phyloP scores from a whole-genome alignment of 73 alveolate genomes.

The Loxodes magnus region DNA sequence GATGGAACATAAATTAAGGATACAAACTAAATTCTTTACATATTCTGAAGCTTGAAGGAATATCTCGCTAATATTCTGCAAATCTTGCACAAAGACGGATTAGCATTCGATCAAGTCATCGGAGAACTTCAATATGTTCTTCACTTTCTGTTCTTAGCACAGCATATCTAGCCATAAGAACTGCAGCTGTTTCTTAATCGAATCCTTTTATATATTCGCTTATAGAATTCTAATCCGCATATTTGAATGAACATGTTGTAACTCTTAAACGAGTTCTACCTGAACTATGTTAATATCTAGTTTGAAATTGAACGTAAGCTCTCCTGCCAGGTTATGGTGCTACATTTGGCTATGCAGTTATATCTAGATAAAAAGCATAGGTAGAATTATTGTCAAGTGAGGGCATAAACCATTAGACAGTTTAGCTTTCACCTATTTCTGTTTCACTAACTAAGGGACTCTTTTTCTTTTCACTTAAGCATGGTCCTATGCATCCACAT shows the following conservation, averaged over 20 bases:
- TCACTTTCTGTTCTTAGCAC: conserved; percentile 35
- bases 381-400: conserved; percentile 64
- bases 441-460: conserved; percentile 48
- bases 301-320: conserved; percentile 60
- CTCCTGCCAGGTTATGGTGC: conserved; percentile 26
- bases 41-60: conserved; percentile 76
- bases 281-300: conserved; percentile 71
- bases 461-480: conserved; percentile 57
- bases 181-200: conserved; percentile 72
- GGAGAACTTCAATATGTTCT: conserved; percentile 42
- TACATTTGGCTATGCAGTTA: conserved; percentile 41
- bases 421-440: conserved; percentile 77
- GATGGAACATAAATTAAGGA: conserved; percentile 95
- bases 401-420: conserved; percentile 80
- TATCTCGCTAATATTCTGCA: conserved; percentile 85
- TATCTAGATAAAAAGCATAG: conserved; percentile 73
- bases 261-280: conserved; percentile 81
- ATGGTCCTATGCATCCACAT: conserved; percentile 89
- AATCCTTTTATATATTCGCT: conserved; percentile 32
- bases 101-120: conserved; percentile 94
- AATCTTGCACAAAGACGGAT: conserved; percentile 73
- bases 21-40: conserved; percentile 64
- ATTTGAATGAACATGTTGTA: conserved; percentile 46
- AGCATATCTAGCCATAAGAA: conserved; percentile 37
- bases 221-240: conserved; percentile 24